Evolutionary conservation across 345 rosid species (phyloP).

Genomic region (Sonneratia alba): DNA sequence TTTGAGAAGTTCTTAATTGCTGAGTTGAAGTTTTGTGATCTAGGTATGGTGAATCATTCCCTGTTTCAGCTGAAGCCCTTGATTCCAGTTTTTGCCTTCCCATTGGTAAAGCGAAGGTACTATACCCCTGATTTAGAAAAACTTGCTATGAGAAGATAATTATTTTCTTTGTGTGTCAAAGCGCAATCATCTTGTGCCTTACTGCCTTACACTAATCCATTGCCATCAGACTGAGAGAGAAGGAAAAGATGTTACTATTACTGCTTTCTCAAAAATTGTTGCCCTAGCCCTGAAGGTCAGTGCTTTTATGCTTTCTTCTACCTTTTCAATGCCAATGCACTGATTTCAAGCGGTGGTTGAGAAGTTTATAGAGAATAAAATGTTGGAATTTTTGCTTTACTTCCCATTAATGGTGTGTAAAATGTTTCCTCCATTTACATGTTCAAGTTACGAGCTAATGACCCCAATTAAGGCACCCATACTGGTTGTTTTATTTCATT

Average conservation of each 20-base stretch:
- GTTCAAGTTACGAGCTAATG: too few species aligned
- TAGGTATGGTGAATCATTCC: constrained; percentile 94
- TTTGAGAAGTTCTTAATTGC: neutral
- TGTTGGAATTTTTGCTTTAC: neutral
- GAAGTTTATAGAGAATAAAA: neutral
- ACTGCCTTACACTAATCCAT: neutral
- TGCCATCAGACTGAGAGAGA: constrained; percentile 70
- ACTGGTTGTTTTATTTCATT: neutral
- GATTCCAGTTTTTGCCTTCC: constrained; percentile 96
- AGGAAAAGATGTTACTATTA: constrained; percentile 89
- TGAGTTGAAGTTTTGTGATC: constrained; percentile 8
- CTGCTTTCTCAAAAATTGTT: constrained; percentile 86
- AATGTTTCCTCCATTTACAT: neutral
- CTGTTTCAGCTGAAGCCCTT: constrained; percentile 80
- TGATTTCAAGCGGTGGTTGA: neutral
- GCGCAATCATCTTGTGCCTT: neutral
- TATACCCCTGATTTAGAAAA: neutral
- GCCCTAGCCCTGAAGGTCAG: constrained; percentile 74
- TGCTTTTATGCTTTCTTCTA: neutral
- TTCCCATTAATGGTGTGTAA: neutral
- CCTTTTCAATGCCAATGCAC: neutral
- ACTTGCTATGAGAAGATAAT: neutral
- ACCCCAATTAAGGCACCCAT: neutral
- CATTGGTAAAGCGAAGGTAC: constrained; percentile 93
- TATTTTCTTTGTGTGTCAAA: neutral